Percentiles rank a stretch among this genome's conserved stretches.
Evolutionary conservation across 768 basidiomycete species (phyloP).

Genomic region (Suillus variegatus): DNA sequence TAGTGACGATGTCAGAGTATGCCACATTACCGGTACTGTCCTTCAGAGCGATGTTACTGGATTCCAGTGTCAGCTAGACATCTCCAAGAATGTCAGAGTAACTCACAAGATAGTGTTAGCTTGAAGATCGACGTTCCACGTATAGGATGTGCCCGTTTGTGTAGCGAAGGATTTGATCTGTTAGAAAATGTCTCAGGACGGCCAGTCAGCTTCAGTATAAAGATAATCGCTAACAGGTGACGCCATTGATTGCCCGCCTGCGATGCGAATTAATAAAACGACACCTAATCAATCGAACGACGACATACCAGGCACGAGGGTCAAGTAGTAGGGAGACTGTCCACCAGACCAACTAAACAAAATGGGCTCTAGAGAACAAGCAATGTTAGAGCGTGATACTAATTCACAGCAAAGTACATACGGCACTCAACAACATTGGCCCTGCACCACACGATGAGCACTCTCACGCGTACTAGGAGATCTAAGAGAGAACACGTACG

Average conservation of each 20-base stretch:
- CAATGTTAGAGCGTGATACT: slow-evolving; percentile 7
- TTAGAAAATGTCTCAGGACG: slow-evolving; percentile 16
- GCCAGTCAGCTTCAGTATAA: slow-evolving; percentile 9
- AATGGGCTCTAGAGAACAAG: slow-evolving; percentile 52
- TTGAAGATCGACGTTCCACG: slow-evolving; percentile 57
- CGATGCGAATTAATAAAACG: neutral
- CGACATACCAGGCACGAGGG: slow-evolving; percentile 59
- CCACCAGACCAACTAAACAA: slow-evolving; percentile 57
- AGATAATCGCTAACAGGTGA: slow-evolving; percentile 43
- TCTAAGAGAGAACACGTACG: slow-evolving; percentile 45
- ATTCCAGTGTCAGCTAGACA: neutral
- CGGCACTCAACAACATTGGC: slow-evolving; percentile 48
- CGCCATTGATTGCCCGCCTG: slow-evolving; percentile 56
- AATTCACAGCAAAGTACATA: slow-evolving; percentile 28
- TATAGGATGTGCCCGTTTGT: slow-evolving; percentile 42
- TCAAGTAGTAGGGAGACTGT: slow-evolving; percentile 55
- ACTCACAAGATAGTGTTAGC: slow-evolving; percentile 50
- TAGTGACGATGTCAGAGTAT: slow-evolving; percentile 53
- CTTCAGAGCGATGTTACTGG: slow-evolving; percentile 57
- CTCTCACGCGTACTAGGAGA: slow-evolving; percentile 6
- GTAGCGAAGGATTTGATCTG: slow-evolving; percentile 58
- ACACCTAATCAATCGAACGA: neutral
- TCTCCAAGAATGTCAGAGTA: neutral
- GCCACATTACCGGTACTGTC: slow-evolving; percentile 55
- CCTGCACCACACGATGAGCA: slow-evolving; percentile 26